Evolutionary conservation across 495 filamentous ascomycete genomes (phyloP).

Genomic region (Aspergillus steynii): DNA sequence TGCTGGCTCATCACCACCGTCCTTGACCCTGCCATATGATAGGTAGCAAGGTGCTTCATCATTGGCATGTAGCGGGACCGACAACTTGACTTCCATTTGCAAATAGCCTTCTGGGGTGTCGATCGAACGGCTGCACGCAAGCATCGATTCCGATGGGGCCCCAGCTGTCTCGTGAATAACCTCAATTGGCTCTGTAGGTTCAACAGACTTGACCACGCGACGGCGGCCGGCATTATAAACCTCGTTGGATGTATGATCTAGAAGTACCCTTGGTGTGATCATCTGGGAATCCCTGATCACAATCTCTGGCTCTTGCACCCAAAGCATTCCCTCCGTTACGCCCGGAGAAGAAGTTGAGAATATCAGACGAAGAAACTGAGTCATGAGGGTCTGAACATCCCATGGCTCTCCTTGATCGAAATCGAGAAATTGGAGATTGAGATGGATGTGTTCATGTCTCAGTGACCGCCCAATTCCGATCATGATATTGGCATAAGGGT

Average conservation of each 20-base stretch:
- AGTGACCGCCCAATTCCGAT: constrained; percentile 2
- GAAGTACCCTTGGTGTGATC: background rate
- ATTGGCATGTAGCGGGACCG: background rate
- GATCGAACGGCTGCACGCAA: background rate
- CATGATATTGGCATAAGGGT: constrained; percentile 3
- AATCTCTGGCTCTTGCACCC: background rate
- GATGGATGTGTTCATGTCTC: background rate
- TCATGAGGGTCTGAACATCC: background rate
- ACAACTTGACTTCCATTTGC: background rate
- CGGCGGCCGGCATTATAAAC: background rate
- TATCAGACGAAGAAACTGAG: background rate
- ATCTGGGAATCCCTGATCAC: background rate
- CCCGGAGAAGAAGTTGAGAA: background rate
- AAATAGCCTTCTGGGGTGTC: background rate
- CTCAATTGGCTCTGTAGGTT: background rate
- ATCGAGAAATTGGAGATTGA: background rate
- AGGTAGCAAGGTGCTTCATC: background rate
- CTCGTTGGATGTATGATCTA: background rate
- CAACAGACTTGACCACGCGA: background rate
- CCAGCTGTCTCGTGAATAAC: background rate
- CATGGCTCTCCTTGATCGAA: background rate
- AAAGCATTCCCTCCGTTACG: background rate
- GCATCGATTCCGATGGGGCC: background rate
- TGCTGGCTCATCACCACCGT: background rate
- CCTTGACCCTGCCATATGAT: background rate